Percentiles rank a stretch among this genome's conserved stretches.
These are phyloP conservation scores for Geotrichum carabidarum DNA, from an alignment of 1,139 yeast genomes.

Conservation along the genomic window DNA sequence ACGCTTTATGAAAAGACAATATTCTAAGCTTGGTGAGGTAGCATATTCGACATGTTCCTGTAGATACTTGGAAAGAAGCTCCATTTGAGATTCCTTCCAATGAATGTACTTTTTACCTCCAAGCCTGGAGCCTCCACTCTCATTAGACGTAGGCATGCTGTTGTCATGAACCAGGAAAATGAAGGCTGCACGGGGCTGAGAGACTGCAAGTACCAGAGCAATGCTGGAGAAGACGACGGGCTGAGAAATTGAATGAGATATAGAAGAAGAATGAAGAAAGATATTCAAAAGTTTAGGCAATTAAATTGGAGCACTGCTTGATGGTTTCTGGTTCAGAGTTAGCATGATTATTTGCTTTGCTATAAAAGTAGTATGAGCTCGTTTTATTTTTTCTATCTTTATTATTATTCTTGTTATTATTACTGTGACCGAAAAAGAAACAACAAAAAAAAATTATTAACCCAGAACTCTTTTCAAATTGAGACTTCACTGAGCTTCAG, in stretches of 20 bases:
- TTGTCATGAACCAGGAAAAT: neutral
- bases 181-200: neutral
- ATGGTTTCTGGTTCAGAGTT: neutral
- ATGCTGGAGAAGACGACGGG: neutral
- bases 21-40: conserved; percentile 18
- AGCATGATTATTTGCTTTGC: neutral
- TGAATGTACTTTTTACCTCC: conserved; percentile 18
- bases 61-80: conserved; percentile 15
- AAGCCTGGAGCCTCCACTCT: neutral
- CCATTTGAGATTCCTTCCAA: conserved; percentile 20
- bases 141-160: conserved; percentile 3
- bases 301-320: neutral
- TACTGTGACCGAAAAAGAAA: neutral
- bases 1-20: conserved; percentile 16
- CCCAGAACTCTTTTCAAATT: too few species aligned
- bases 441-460: neutral
- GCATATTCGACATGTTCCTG: conserved; percentile 19
- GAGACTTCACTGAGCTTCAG: too few species aligned
- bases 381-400: neutral
- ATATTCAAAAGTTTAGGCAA: neutral
- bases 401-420: neutral
- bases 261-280: neutral
- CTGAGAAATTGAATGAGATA: neutral
- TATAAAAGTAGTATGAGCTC: neutral
- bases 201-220: neutral